Evolutionary conservation across 345 rosid genomes (phyloP).

Genomic region (Kandelia obovata): DNA sequence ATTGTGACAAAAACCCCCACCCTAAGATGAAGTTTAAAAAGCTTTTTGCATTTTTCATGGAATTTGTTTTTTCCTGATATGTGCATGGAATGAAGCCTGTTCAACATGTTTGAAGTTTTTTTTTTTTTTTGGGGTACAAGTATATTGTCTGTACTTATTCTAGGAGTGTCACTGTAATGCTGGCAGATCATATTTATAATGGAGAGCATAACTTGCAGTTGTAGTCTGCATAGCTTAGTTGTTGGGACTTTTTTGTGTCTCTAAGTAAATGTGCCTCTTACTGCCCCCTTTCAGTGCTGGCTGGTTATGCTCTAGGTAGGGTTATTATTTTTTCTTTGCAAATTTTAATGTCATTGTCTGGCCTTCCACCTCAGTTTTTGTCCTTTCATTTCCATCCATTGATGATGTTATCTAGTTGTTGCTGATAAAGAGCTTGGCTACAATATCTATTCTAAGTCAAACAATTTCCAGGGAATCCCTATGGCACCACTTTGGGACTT

Average conservation of each 20-base stretch:
- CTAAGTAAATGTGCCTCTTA: no score
- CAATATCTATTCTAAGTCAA: conserved; percentile 27
- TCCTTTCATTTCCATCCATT: conserved; percentile 2
- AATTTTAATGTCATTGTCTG: background rate
- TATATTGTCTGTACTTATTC: background rate
- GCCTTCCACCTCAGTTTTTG: background rate
- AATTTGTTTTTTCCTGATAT: background rate
- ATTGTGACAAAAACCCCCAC: no score
- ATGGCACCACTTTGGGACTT: conserved; percentile 35
- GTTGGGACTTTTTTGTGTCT: background rate
- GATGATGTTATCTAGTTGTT: conserved; percentile 15
- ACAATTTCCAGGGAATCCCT: conserved; percentile 36
- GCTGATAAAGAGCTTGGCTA: conserved; percentile 24
- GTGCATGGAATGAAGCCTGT: background rate
- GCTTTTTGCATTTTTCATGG: background rate
- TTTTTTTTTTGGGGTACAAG: background rate
- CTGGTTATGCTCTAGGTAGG: conserved; percentile 1
- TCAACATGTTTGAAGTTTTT: background rate
- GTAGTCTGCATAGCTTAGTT: background rate
- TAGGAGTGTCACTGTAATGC: background rate
- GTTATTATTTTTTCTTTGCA: background rate
- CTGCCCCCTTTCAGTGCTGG: background rate
- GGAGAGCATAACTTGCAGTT: background rate
- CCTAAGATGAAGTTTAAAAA: no score
- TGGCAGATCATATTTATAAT: background rate